A percentile compares a stretch with the other conserved stretches of the same genome.
Evolutionary conservation across 768 basidiomycete genomes (phyloP).

Genomic region (Russula virescens): DNA sequence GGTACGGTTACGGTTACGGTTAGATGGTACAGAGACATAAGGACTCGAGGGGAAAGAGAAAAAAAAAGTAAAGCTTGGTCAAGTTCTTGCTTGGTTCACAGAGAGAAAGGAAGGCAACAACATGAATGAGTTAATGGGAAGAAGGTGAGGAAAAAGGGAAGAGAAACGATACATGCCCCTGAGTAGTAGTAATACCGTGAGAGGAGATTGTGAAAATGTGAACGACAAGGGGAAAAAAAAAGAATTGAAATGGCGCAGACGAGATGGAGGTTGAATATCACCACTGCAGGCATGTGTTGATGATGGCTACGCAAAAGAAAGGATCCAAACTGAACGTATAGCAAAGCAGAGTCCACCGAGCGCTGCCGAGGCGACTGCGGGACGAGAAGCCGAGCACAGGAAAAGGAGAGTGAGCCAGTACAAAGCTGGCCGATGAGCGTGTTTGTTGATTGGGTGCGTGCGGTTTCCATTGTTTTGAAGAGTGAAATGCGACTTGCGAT

Average conservation of each 20-base stretch:
- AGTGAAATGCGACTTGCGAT: constrained; percentile 8
- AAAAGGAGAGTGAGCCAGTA: background rate
- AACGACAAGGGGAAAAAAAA: background rate
- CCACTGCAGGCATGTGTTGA: constrained; percentile 11
- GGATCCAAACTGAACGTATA: background rate
- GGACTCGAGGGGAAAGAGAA: background rate
- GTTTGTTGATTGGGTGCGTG: constrained; percentile 6
- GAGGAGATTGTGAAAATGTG: background rate
- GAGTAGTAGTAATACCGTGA: constrained; percentile 14
- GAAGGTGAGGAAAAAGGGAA: background rate
- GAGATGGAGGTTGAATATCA: constrained; percentile 18
- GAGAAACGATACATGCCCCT: constrained; percentile 5
- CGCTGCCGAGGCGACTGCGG: constrained; percentile 2
- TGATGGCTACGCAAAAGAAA: background rate
- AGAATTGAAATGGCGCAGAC: constrained; percentile 9
- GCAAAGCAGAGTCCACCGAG: constrained; percentile 7
- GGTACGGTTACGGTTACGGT: constrained; percentile 19
- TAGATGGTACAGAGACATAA: constrained; percentile 21
- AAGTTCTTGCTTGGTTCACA: constrained; percentile 15
- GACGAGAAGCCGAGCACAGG: background rate
- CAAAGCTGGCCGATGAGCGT: constrained; percentile 5
- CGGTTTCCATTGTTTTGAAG: constrained; percentile 18
- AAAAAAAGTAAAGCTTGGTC: background rate
- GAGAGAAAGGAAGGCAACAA: background rate
- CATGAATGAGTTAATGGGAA: background rate